Percentiles rank a stretch among this genome's conserved stretches.
Conservation (phyloP, 352 stramenopile genomes). For the Pythium coloratum region DNA sequence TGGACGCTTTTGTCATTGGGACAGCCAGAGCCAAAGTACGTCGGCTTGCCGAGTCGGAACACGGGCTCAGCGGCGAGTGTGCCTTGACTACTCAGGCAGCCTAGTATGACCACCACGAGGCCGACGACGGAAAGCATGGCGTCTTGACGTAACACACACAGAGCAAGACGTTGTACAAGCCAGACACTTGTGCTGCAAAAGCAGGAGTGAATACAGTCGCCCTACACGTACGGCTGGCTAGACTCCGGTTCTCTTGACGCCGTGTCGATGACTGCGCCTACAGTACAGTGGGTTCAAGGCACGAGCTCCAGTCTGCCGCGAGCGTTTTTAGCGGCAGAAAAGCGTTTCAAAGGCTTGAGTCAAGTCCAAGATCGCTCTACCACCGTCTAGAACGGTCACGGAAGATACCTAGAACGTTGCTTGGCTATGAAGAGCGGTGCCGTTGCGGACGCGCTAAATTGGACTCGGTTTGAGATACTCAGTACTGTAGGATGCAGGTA, state of each 20-base stretch:
- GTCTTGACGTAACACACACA: neutral
- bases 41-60: constrained; percentile 24
- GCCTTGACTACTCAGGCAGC: neutral
- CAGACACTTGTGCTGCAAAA: neutral
- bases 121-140: neutral
- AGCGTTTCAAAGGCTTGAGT: constrained; percentile 1
- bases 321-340: neutral
- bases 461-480: neutral
- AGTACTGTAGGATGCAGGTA: neutral
- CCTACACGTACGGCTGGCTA: neutral
- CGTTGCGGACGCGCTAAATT: neutral
- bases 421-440: neutral
- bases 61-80: constrained; percentile 1
- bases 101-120: neutral
- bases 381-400: neutral
- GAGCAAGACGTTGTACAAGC: neutral
- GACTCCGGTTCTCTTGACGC: neutral
- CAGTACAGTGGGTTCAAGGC: neutral
- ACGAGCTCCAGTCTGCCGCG: neutral
- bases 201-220: neutral
- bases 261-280: too few species aligned
- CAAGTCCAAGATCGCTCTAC: constrained; percentile 1
- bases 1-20: neutral
- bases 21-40: constrained; percentile 26
- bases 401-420: neutral